Base-by-base conservation (phyloP, 805 yeast genomes). In the Soucietia sequanensis region DNA sequence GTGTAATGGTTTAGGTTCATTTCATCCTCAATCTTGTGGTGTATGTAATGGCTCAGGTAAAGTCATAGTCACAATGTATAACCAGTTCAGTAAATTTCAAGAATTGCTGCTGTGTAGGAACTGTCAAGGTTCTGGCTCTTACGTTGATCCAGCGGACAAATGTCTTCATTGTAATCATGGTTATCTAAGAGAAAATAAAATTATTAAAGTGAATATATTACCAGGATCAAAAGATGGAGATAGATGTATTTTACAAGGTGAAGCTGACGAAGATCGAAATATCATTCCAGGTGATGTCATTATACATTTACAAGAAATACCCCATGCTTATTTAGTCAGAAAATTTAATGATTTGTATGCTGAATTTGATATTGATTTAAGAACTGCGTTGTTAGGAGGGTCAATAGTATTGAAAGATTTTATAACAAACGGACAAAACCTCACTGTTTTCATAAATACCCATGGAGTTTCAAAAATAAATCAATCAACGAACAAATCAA, bases 241-340 rank as follows among this genome's bases (percentile, higher is more conserved):
- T 41, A 58, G 63, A 29, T 68, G 80, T 13, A 60, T 77, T 1
- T 57, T 80, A 14, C 60, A 70, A n/a, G 76, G 80, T 5, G 80
- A 76, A 46, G 85, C 81, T 0, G 89, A 83, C 48, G 84, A 81
- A 53, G 83, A 78, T 0, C 53, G 72, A 13, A 66, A 70, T 40
- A 60, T 77, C 3, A 58, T 72, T 3, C 84, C 89, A 0, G 90
- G 90, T 2, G 86, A 83, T 52, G 81, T 83, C 5, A 59, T 81
- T 3, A 70, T 83, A 7, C 75, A 72, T 2, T 53, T 83, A 16
- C 65, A 66, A 24, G 72, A 73, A 44, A 39, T 64, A 30, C 46
- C 50, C 4, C 70, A 67, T 43, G 54, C 57, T 7, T 46, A 41
- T 13, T 68, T 75, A 36, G 62, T 62, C 10, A 60, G 83, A 41